Conservation (phyloP, 2,329 filamentous ascomycete genomes). For the Diaporthe citriasiana region DNA sequence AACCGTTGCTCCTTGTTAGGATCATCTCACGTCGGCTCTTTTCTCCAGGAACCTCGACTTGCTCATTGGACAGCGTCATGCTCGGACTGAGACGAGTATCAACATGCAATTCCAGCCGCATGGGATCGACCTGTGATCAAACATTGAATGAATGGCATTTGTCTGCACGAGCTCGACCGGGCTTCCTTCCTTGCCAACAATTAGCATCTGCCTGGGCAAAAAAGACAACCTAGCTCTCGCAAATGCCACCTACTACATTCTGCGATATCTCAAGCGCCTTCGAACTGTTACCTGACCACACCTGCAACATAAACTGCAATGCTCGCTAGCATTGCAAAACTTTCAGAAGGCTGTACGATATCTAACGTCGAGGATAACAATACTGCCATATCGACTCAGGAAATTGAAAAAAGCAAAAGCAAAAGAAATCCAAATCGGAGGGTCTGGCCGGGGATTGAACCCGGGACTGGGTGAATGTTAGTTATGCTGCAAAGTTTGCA, state of each 20-base stretch:
- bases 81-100: background rate
- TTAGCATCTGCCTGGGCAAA: background rate
- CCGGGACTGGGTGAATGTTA: conserved; percentile 24
- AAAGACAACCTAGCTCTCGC: background rate
- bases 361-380: background rate
- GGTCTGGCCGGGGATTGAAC: conserved; percentile 39
- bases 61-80: background rate
- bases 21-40: background rate
- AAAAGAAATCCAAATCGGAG: background rate
- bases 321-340: background rate
- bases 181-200: background rate
- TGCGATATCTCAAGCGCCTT: background rate
- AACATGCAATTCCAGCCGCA: background rate
- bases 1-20: no score
- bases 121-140: background rate
- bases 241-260: background rate
- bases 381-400: background rate
- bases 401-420: background rate
- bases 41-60: background rate
- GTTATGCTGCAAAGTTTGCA: conserved; percentile 4
- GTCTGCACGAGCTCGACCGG: background rate
- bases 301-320: no score
- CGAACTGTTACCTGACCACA: background rate
- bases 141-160: background rate
- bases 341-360: no score